These are phyloP conservation scores for Diaporthe sp. DNA, from an alignment of 2,329 filamentous ascomycete genomes.

Conservation along the genomic window DNA sequence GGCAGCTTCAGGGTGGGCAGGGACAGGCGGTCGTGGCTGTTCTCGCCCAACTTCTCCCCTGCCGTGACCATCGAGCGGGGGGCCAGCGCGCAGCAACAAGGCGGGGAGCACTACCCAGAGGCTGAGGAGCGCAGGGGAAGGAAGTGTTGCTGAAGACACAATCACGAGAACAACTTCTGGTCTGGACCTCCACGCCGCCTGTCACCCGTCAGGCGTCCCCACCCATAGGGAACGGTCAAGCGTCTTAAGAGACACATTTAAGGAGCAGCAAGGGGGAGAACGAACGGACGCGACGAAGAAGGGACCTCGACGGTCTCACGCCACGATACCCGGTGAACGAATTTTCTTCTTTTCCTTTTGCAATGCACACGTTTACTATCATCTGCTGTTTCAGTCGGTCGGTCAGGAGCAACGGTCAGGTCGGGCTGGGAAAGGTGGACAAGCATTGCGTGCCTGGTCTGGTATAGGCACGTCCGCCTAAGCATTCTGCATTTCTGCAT, in stretches of 20 bases:
- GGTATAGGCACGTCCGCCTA: slow-evolving; percentile 21
- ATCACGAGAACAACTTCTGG: not conserved
- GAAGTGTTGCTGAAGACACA: slow-evolving; percentile 39
- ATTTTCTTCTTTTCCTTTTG: not conserved
- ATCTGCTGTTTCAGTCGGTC: slow-evolving; percentile 21
- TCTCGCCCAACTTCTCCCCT: slow-evolving; percentile 66
- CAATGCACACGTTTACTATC: not conserved
- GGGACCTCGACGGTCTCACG: slow-evolving; percentile 8
- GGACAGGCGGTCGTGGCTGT: slow-evolving; percentile 74
- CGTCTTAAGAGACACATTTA: not conserved
- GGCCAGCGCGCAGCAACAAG: slow-evolving; percentile 41
- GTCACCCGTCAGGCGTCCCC: too few relatives aligned
- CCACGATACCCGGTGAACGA: slow-evolving; percentile 36
- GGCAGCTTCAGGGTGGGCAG: slow-evolving; percentile 70
- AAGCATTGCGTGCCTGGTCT: slow-evolving; percentile 31
- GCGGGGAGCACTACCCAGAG: slow-evolving; percentile 46
- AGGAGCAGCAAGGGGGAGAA: not conserved
- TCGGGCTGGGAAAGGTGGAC: slow-evolving; percentile 10
- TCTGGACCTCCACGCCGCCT: not conserved
- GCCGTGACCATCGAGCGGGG: slow-evolving; percentile 63
- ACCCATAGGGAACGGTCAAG: not conserved
- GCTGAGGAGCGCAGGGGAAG: slow-evolving; percentile 37
- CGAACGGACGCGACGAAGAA: not conserved
- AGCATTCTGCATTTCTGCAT: slow-evolving; percentile 25
- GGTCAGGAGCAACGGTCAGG: slow-evolving; percentile 24